phyloP scores from a whole-genome alignment of 345 rosid genomes.

The Eucalyptus polybractea region DNA sequence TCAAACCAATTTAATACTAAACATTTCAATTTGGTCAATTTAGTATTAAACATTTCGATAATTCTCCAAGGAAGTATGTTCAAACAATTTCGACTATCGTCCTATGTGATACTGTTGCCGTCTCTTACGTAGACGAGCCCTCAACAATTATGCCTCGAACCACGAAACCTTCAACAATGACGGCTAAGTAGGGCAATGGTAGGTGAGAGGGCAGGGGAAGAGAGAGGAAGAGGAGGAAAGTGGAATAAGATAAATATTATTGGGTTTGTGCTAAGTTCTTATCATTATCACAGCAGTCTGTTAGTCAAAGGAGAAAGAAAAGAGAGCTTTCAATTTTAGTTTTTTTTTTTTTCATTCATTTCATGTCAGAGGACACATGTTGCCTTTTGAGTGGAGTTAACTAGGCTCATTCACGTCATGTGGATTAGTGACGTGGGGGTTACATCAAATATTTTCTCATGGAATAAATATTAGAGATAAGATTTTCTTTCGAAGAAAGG shows the following conservation, averaged over 20 bases:
- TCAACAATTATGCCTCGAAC: not conserved
- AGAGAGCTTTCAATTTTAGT: not conserved
- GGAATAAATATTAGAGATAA: not conserved
- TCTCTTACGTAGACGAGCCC: accelerated
- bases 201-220: not conserved
- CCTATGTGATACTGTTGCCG: accelerated
- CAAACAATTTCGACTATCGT: too few relatives aligned
- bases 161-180: too few relatives aligned
- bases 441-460: not conserved
- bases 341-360: not conserved
- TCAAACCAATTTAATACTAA: accelerated
- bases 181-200: not conserved
- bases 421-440: accelerated
- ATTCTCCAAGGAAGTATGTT: accelerated
- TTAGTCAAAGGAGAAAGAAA: not conserved
- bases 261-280: too few relatives aligned
- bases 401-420: accelerated
- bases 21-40: too few relatives aligned
- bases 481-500: not conserved
- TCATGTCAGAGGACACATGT: not conserved
- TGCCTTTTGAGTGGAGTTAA: not conserved
- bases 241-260: not conserved
- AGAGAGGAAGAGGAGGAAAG: not conserved
- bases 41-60: too few relatives aligned
- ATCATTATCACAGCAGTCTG: too few relatives aligned